Evolutionary conservation across 192 early-diverging fungal species (phyloP).

Genomic region (Phycomyces blakesleeanus): DNA sequence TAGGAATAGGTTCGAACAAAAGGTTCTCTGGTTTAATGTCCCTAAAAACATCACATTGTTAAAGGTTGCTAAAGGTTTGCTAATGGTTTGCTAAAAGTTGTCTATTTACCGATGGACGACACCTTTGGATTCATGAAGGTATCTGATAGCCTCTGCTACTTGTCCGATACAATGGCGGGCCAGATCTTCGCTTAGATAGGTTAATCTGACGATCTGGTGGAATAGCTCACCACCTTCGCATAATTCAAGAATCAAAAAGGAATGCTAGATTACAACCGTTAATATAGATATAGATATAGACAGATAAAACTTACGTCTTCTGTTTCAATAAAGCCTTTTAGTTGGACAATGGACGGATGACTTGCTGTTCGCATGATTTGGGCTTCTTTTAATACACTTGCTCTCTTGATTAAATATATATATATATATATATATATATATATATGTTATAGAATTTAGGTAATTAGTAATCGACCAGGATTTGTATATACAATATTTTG

Average conservation of each 20-base stretch:
- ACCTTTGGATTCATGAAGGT: slow-evolving; percentile 78
- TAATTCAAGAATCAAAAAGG: slow-evolving; percentile 77
- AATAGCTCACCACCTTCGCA: slow-evolving; percentile 88
- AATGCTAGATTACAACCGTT: too few relatives aligned
- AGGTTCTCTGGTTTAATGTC: slow-evolving; percentile 96
- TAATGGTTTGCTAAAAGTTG: too few relatives aligned
- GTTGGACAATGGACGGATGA: slow-evolving; percentile 70
- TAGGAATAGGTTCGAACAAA: slow-evolving; percentile 68
- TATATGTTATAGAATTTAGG: too few relatives aligned
- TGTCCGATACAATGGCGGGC: slow-evolving; percentile 80
- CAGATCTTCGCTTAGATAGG: slow-evolving; percentile 79
- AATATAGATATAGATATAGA: too few relatives aligned
- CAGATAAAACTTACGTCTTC: slow-evolving; percentile 32
- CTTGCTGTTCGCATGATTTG: slow-evolving; percentile 76
- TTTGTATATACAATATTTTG: too few relatives aligned
- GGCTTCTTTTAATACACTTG: slow-evolving; percentile 83
- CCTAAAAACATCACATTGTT: slow-evolving; percentile 38
- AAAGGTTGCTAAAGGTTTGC: neutral
- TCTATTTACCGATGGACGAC: slow-evolving; percentile 58
- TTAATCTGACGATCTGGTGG: slow-evolving; percentile 76
- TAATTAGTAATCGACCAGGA: too few relatives aligned
- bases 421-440: too few relatives aligned
- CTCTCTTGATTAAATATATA: too few relatives aligned
- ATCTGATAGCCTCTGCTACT: slow-evolving; percentile 78
- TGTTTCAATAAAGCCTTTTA: slow-evolving; percentile 74